Evolutionary conservation across 2,329 filamentous ascomycete genomes (phyloP), one percentile per base, ranked within the genome.

Genomic region (Mycosphaerella arachidis): DNA sequence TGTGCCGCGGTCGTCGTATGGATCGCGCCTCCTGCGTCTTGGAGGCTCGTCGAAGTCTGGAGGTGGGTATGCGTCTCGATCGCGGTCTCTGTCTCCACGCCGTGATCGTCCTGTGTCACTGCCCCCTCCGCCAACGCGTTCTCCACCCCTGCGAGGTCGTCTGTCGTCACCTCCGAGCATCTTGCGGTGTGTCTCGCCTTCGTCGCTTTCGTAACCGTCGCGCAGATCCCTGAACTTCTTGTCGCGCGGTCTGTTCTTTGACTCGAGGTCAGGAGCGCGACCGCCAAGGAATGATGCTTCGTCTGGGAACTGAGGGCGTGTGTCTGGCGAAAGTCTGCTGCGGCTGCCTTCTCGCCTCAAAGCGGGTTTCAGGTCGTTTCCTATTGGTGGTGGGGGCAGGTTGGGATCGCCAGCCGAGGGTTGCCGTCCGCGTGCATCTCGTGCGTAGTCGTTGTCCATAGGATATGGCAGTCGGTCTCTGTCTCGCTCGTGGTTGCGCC

Each of bases 201-300:
- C 73, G 51, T 75, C 73, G 50, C 67, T 70, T 58, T 73, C 71
- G 63, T 75, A 75, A 16, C 72, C 72, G 62, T 74, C 70, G 45
- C 73, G 64, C 63, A 68, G 68, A 33, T 73, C 68, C 29, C 73
- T 59, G 62, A 75, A 74, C 43, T 68, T 61, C 40, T 66, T 65
- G 46, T 75, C 65, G 37, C 61, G 61, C 20, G 62, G 63, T 33
- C 68, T 55, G 58, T 67, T 69, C 63, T 74, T 75, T 31, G 64
- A 57, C 62, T 75, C 73, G 48, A 73, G 63, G 57, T 75, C 73
- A 8, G 68, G 70, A 10, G 71, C 68, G 20, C 63, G 62, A 13
- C 60, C 56, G 53, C 70, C 70, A 33, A 73, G 67, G 55, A 68
- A 71, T 4, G 70, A 72, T 16, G 69, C 70, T 58, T 72, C 71